Percentiles rank a stretch among this genome's conserved stretches.
These are phyloP conservation scores for Zymoseptoria tritici DNA, from an alignment of 2,329 filamentous ascomycete genomes.

Conservation along the genomic window DNA sequence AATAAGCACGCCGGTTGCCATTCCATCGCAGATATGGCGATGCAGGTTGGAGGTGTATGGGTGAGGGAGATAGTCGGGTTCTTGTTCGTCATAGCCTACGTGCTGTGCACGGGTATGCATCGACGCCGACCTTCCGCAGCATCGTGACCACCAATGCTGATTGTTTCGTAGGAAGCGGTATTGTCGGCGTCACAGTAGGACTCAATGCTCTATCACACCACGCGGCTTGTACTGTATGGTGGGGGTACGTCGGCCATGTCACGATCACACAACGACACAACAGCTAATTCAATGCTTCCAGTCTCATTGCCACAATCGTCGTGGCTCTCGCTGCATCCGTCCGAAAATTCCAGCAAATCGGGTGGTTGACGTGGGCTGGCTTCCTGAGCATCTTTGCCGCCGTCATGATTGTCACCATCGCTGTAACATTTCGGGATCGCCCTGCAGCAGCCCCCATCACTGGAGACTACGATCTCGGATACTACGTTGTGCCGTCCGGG, in stretches of 20 bases:
- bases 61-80: constrained; percentile 48
- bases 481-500: constrained; percentile 44
- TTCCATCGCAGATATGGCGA: constrained; percentile 51
- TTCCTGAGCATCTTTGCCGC: constrained; percentile 53
- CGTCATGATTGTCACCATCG: constrained; percentile 37
- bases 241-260: constrained; percentile 27
- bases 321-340: constrained; percentile 46
- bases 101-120: constrained; percentile 43
- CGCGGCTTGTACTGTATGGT: constrained; percentile 53
- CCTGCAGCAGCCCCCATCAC: constrained; percentile 54
- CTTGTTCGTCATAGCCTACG: constrained; percentile 52
- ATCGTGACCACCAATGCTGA: background rate
- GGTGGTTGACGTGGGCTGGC: constrained; percentile 55
- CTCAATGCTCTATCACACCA: constrained; percentile 55
- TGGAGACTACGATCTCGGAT: constrained; percentile 54
- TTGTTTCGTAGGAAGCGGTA: background rate
- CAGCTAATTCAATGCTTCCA: background rate
- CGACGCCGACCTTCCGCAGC: background rate
- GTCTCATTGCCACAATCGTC: constrained; percentile 44
- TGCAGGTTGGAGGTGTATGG: constrained; percentile 47
- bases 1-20: constrained; percentile 46
- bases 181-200: background rate
- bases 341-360: constrained; percentile 54
- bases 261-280: background rate
- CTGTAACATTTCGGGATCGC: constrained; percentile 50